A percentile compares a stretch with the other conserved stretches of the same genome.
These are phyloP conservation scores for Lachancea cidri DNA, from an alignment of 805 yeast genomes.

Conservation along the genomic window DNA sequence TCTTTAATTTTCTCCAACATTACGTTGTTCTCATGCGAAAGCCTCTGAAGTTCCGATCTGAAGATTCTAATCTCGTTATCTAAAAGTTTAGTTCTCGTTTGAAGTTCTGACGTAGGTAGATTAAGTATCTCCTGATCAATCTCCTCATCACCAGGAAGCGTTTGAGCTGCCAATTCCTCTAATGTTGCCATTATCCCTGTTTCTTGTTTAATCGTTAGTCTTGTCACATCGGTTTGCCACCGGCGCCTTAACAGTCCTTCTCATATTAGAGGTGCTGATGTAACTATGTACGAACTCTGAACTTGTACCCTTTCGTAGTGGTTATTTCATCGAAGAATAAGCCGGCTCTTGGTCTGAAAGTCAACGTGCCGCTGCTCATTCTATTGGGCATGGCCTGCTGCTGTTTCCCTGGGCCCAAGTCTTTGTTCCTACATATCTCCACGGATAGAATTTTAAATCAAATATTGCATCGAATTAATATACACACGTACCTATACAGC, in stretches of 20 bases:
- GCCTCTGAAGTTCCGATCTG: conserved; percentile 84
- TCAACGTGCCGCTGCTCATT: no score
- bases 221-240: conserved; percentile 1
- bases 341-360: no score
- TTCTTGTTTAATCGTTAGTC: background rate
- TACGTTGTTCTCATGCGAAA: conserved; percentile 86
- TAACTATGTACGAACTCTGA: background rate
- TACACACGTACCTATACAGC: background rate
- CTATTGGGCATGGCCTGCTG: no score
- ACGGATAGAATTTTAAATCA: background rate
- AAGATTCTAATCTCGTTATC: conserved; percentile 95
- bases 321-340: no score
- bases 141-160: conserved; percentile 44
- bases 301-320: no score
- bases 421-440: no score
- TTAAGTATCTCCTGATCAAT: conserved; percentile 77
- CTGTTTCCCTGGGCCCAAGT: no score
- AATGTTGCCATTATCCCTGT: conserved; percentile 61
- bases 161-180: conserved; percentile 66
- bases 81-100: conserved; percentile 77
- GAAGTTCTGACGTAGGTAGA: conserved; percentile 75
- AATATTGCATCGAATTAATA: background rate
- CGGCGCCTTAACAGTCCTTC: background rate
- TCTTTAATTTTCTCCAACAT: conserved; percentile 94
- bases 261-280: background rate